Evolutionary conservation across 257 asterid genomes (phyloP), one percentile per base, ranked within the genome.

Genomic region (Schizonepeta tenuifolia): DNA sequence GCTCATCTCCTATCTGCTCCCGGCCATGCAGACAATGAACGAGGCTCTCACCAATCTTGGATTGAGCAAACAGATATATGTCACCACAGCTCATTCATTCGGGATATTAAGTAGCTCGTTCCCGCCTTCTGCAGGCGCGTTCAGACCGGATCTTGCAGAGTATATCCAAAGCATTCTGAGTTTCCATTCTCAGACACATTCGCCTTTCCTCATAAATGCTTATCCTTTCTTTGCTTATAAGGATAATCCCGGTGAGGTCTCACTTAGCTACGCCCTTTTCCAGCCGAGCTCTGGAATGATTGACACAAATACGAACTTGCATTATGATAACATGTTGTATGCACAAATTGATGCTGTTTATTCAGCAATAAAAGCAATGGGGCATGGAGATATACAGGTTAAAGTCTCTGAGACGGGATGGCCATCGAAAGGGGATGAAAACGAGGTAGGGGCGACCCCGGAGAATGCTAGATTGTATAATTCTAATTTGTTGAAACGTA

Each of bases 261-360:
- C 97, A 0, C 75, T 92, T 71, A 85, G 67, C 53, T 95, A 95
- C 50, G 96, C 71, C 7, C 96, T 95, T 56, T 95, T 95, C 83
- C 83, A 82, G 86, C 92, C 96, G 46, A 90, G 83, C 22, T 53
- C 79, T 0, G 98, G 98, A 44, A 75, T 67, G 57, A 56, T 49
- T 0, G 99, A 95, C 65, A 83, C 97, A 0, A 49, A 0, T 8
- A 86, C 98, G 1, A 87, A 86, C 54, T 67, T 92, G 75, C 90
- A 80, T 60, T 95, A 95, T 33, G 98, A 95, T 69, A 95, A 95
- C 86, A 95, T 95, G 99, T 61, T 95, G 59, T 92, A 85, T 73
- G 99, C 98, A 1, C 96, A 95, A 54, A 85, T 95, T 35, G 99
- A 95, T 77, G 90, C 99, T 8, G 99, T 92, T 59, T 86, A 95